phyloP scores from a whole-genome alignment of 2,329 filamentous ascomycete genomes.

The Epichloe elymi region DNA sequence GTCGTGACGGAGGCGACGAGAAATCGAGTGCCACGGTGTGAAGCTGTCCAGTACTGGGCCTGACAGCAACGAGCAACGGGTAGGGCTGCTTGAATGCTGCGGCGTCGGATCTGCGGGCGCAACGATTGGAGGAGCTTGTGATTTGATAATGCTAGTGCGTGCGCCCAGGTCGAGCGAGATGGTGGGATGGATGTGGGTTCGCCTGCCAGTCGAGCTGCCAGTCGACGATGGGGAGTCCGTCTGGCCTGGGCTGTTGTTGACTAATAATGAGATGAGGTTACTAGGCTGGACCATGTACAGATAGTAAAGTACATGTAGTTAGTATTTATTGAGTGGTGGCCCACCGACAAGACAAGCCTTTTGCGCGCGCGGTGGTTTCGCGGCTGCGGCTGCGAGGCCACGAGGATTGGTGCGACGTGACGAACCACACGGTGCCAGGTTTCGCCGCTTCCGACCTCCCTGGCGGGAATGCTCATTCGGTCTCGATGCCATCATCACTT shows the following conservation, averaged over 20 bases:
- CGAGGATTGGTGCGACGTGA: not conserved
- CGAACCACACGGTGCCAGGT: not conserved
- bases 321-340: too few species aligned
- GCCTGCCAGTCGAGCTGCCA: not conserved
- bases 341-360: too few species aligned
- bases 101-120: not conserved
- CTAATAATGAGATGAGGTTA: too few species aligned
- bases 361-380: not conserved
- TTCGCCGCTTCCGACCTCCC: slow-evolving; percentile 5
- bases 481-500: too few species aligned
- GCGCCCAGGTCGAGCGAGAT: not conserved
- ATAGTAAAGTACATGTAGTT: too few species aligned
- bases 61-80: not conserved
- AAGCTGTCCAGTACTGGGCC: not conserved
- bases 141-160: slow-evolving; percentile 1
- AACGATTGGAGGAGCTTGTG: not conserved
- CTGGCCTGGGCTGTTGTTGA: not conserved
- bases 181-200: slow-evolving; percentile 1
- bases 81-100: not conserved
- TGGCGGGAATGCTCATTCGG: too few species aligned
- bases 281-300: too few species aligned
- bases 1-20: not conserved
- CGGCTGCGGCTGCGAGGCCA: not conserved
- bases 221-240: not conserved
- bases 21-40: not conserved